Conservation (phyloP, 176 grass and related monocot species). For the Cenchrus fungigraminus region DNA sequence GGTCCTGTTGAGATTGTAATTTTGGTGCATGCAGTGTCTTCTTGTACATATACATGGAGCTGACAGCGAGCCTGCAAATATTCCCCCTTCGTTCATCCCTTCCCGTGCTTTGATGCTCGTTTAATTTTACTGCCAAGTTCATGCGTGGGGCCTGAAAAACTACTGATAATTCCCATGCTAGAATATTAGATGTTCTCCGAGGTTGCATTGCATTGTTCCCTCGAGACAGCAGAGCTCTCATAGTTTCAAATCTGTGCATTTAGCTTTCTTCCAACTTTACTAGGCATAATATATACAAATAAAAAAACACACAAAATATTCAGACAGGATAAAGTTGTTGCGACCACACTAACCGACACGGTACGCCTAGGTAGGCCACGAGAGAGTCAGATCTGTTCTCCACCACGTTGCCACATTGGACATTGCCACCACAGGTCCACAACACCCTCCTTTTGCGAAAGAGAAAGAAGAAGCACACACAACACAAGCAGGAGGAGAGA, state of each 20-base stretch:
- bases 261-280: not conserved
- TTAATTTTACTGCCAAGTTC: not conserved
- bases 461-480: not conserved
- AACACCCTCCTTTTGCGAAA: not conserved
- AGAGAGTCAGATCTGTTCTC: slow-evolving; percentile 13
- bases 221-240: not conserved
- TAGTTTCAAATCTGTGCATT: not conserved
- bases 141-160: too few relatives aligned
- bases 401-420: not conserved
- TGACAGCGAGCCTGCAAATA: not conserved
- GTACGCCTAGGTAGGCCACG: not conserved
- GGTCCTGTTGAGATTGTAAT: not conserved
- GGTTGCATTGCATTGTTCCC: not conserved
- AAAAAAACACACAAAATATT: not conserved
- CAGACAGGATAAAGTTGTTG: not conserved
- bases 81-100: not conserved
- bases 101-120: not conserved
- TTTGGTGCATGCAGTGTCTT: not conserved
- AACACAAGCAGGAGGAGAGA: not conserved
- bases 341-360: slow-evolving; percentile 20
- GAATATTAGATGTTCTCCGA: not conserved
- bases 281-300: too few relatives aligned
- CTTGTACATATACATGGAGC: not conserved
- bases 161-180: not conserved
- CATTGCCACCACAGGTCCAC: not conserved